These are phyloP conservation scores for Cutaneotrichosporon daszewskae DNA, from an alignment of 1,284 basidiomycete genomes.

Conservation along the genomic window DNA sequence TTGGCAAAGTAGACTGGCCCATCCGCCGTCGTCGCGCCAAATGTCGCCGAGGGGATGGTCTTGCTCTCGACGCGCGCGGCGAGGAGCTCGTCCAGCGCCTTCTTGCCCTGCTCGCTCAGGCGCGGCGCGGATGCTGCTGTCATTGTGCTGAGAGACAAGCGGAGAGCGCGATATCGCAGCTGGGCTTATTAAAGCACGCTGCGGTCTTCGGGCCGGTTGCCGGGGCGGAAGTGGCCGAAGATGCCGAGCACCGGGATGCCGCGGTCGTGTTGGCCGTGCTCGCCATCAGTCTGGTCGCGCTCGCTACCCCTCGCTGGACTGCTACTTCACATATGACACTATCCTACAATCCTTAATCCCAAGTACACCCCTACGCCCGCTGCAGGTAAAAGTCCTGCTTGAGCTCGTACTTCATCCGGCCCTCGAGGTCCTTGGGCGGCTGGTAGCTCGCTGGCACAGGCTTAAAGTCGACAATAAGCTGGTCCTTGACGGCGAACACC, in stretches of 20 bases:
- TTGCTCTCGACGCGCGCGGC: constrained; percentile 12
- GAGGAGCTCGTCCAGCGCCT: constrained; percentile 23
- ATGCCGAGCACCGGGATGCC: too few species aligned
- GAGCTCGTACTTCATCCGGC: constrained; percentile 20
- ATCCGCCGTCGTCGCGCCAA: constrained; percentile 31
- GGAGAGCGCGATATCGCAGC: too few species aligned
- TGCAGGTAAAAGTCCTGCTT: constrained; percentile 23
- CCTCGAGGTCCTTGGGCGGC: constrained; percentile 10
- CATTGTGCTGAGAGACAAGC: not conserved
- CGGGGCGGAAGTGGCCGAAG: too few species aligned
- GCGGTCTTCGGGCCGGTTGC: too few species aligned
- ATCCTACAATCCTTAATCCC: too few species aligned
- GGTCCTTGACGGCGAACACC: constrained; percentile 47
- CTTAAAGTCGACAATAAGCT: constrained; percentile 22
- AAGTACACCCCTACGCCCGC: not conserved
- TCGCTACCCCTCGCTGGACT: too few species aligned
- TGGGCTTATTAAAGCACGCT: too few species aligned
- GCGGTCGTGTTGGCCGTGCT: too few species aligned
- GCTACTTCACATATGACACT: too few species aligned
- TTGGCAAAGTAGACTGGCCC: constrained; percentile 29
- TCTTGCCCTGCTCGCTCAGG: constrained; percentile 16
- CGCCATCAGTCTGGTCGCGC: too few species aligned
- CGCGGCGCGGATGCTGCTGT: constrained; percentile 7
- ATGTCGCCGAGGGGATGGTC: constrained; percentile 26
- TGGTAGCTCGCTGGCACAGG: constrained; percentile 14